Percentiles rank a stretch among this genome's conserved stretches.
phyloP scores from a whole-genome alignment of 225 moss, liverwort and hornwort genomes.

The Antitrichia curtipendula region DNA sequence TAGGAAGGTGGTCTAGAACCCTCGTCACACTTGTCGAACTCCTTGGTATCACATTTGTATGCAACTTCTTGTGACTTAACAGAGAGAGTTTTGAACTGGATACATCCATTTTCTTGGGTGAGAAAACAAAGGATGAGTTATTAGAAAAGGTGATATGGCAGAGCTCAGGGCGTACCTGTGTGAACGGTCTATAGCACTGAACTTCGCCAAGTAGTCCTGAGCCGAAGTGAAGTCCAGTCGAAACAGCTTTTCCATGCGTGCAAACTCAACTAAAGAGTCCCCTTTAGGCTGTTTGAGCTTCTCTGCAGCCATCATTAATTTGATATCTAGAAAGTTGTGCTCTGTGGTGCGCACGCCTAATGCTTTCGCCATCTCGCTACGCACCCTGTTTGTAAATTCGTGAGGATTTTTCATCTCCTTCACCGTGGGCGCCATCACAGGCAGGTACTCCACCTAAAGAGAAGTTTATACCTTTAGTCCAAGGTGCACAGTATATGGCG shows the following conservation, averaged over 20 bases:
- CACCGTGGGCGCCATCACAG: conserved; percentile 34
- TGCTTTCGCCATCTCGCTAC: conserved; percentile 29
- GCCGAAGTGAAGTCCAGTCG: conserved; percentile 27
- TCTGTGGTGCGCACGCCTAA: conserved; percentile 39
- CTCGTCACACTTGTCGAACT: not conserved
- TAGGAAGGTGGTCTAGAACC: not conserved
- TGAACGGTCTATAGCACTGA: conserved; percentile 29
- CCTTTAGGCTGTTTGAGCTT: conserved; percentile 45
- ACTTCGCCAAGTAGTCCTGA: conserved; percentile 38
- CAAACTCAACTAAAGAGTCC: conserved; percentile 38
- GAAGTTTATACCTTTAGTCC: not conserved
- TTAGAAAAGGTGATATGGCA: not conserved
- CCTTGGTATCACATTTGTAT: not conserved
- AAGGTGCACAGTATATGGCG: not conserved
- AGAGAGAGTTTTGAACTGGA: not conserved
- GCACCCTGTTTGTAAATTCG: conserved; percentile 47
- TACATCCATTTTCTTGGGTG: not conserved
- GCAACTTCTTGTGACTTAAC: not conserved
- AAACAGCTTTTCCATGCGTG: conserved; percentile 48
- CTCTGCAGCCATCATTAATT: conserved; percentile 39
- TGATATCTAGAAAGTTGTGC: conserved; percentile 50
- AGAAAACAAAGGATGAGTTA: not conserved
- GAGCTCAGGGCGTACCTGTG: conserved; percentile 16
- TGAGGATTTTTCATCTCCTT: conserved; percentile 29
- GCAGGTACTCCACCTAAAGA: conserved; percentile 51